Evolutionary conservation across 345 rosid genomes (phyloP), one percentile per base, ranked within the genome.

Genomic region (Sonneratia caseolaris): DNA sequence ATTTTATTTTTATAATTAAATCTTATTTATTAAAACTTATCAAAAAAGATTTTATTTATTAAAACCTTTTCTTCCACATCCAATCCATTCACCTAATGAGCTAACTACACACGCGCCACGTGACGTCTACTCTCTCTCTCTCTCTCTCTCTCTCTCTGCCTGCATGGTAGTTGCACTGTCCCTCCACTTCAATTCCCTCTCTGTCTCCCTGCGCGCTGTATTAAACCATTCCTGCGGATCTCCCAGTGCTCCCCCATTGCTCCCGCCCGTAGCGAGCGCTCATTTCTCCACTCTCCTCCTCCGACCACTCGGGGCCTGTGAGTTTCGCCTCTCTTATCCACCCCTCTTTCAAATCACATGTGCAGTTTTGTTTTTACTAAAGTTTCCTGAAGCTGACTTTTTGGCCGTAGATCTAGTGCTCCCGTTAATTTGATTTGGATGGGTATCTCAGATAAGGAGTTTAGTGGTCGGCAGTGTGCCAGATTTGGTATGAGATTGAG

Each of bases 81-180:
- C 59, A 21, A 16, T 55, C 24, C 59, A 5, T 12, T 55, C 64
- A n/a, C 64, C 64, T 21, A 35, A 59, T 59, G 64, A 62, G 37
- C 66, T 62, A 62, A 62, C 66, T 62, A 62, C 66, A 15, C 66
- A 13, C 19, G 37, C 66, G 18, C 66, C 66, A 27, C 38, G 18
- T 62, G 37, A 12, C 37, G 5, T 13, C 37, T 24, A 2, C 35
- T 6, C 64, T 24, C 35, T n/a, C 64, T 57, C 64, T 21, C 64
- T 57, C 35, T 57, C 35, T 22, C 35, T 22, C 10, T 3, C 18
- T 62, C 16, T 59, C 12, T 13, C 13, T 10, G 19, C 32, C 11
- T 57, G 0, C 1, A 10, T 62, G 38, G 66, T 62, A 35, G 66
- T 62, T 62, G 66, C 38, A 62, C 66, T 27, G 66, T 10, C 66